These are phyloP conservation scores for Cicer bijugum DNA, from an alignment of 306 rosid genomes.

Conservation along the genomic window DNA sequence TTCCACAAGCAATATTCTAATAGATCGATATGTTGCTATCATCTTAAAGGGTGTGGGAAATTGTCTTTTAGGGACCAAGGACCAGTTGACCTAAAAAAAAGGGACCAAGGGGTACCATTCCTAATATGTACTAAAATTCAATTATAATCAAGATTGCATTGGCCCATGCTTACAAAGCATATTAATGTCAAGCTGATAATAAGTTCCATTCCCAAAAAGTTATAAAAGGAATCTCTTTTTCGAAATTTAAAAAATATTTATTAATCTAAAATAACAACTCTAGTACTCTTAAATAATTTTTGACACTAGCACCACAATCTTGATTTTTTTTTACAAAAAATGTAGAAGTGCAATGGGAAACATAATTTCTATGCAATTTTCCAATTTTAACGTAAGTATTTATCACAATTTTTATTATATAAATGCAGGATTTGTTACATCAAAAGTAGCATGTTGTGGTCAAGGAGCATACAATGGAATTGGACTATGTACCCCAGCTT, in stretches of 20 bases:
- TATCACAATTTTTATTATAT: background rate
- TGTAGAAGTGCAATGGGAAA: background rate
- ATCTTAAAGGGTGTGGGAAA: background rate
- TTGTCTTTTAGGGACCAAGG: background rate
- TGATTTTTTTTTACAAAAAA: background rate
- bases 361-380: background rate
- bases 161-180: background rate
- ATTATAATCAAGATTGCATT: background rate
- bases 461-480: conserved; percentile 61
- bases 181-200: too few relatives aligned
- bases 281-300: background rate
- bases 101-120: background rate
- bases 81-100: too few relatives aligned
- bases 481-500: conserved; percentile 58
- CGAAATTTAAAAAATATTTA: background rate
- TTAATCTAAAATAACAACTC: background rate
- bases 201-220: too few relatives aligned
- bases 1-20: background rate
- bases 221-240: too few relatives aligned
- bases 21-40: background rate
- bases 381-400: background rate
- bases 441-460: conserved; percentile 62
- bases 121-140: background rate
- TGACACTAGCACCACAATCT: background rate
- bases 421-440: conserved; percentile 54